Percentiles rank a stretch among this genome's conserved stretches.
These are phyloP conservation scores for Solanum ahanhuiri DNA, from an alignment of 257 asterid species.

Conservation along the genomic window DNA sequence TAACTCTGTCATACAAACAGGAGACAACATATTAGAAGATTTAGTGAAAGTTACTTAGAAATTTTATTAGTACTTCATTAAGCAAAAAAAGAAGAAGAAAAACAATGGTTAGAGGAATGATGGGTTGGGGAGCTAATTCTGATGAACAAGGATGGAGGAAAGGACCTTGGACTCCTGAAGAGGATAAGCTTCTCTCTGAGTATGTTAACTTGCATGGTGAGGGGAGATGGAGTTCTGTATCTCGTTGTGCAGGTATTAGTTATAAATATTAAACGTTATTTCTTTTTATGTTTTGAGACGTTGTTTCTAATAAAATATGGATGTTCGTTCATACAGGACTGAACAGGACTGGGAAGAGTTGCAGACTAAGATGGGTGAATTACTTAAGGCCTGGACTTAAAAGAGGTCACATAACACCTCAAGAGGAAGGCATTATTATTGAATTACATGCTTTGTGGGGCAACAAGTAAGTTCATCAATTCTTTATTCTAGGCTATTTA, in stretches of 20 bases:
- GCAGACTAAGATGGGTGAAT: slow-evolving; percentile 43
- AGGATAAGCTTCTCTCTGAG: slow-evolving; percentile 23
- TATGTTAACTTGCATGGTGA: slow-evolving; percentile 30
- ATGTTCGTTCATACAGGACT: slow-evolving; percentile 13
- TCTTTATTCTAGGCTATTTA: neutral
- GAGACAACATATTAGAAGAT: slow-evolving; percentile 12
- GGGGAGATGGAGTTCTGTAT: slow-evolving; percentile 37
- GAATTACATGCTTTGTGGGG: slow-evolving; percentile 44
- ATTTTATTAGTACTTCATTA: neutral
- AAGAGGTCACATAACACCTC: slow-evolving; percentile 32
- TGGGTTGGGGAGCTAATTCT: slow-evolving; percentile 12
- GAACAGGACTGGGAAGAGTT: slow-evolving; percentile 36
- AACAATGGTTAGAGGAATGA: slow-evolving; percentile 5
- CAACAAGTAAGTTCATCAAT: slow-evolving; percentile 17
- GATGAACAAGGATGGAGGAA: slow-evolving; percentile 28
- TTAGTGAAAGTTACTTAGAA: neutral
- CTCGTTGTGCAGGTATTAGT: slow-evolving; percentile 20
- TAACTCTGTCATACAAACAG: slow-evolving; percentile 23
- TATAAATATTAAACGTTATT: neutral
- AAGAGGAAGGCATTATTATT: slow-evolving; percentile 34
- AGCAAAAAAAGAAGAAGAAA: neutral
- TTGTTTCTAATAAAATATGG: neutral
- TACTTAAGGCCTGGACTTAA: slow-evolving; percentile 36
- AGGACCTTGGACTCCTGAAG: slow-evolving; percentile 44
- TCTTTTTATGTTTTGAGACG: neutral